Evolutionary conservation across 2,329 filamentous ascomycete genomes (phyloP).

Genomic region (Epichloe elymi): DNA sequence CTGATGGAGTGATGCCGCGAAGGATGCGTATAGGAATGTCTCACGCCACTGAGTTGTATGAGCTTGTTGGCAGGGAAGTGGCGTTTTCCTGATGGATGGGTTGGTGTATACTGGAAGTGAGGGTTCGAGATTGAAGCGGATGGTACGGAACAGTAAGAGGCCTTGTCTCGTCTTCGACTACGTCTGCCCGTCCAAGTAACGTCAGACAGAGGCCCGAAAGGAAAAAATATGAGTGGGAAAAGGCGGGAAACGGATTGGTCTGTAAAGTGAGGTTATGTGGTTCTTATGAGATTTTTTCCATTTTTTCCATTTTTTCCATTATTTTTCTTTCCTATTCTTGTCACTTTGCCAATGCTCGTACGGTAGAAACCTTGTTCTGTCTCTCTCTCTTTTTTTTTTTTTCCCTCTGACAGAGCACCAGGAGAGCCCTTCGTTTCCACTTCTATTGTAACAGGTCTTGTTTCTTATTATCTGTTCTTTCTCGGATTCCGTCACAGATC

Average conservation of each 20-base stretch:
- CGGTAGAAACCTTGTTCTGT: too few species aligned
- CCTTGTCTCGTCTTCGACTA: too few species aligned
- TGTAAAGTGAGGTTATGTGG: neutral
- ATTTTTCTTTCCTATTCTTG: neutral
- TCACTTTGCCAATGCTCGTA: neutral
- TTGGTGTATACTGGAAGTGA: neutral
- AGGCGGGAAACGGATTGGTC: neutral
- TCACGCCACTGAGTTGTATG: neutral
- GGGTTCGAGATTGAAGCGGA: too few species aligned
- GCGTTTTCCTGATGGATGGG: neutral
- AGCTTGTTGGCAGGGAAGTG: neutral
- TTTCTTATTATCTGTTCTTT: neutral
- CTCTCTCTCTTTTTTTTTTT: too few species aligned
- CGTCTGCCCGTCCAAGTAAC: too few species aligned
- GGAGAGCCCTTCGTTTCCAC: neutral
- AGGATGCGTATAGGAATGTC: neutral
- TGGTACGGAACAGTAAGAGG: neutral
- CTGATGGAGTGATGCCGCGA: neutral
- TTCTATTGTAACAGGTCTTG: neutral
- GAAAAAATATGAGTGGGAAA: neutral
- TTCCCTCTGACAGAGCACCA: too few species aligned
- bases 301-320: neutral
- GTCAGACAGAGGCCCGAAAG: neutral
- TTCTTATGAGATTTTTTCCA: neutral
- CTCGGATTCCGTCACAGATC: neutral